Evolutionary conservation across 306 rosid species (phyloP).

Genomic region (Canavalia ensiformis): DNA sequence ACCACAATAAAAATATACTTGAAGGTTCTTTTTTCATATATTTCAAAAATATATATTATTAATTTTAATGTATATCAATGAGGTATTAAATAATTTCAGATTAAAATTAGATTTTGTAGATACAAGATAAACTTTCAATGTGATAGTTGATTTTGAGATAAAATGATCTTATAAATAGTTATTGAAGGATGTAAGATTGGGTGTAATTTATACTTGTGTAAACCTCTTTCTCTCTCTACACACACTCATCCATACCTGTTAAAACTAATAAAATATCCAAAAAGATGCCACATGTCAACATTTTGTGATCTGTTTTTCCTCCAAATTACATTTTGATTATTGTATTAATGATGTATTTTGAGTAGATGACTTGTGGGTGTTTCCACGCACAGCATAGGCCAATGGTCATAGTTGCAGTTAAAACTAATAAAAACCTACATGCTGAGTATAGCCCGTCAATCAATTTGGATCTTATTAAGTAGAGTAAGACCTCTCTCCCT

Average conservation of each 20-base stretch:
- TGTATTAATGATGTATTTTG: neutral
- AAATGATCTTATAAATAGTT: neutral
- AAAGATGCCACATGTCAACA: neutral
- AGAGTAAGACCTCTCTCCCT: conserved; percentile 10
- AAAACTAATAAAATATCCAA: neutral
- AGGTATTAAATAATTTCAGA: neutral
- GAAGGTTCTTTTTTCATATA: neutral
- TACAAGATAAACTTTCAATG: neutral
- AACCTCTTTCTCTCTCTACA: neutral
- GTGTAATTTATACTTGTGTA: neutral
- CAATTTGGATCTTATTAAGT: neutral
- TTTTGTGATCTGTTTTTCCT: neutral
- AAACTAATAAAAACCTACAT: conserved; percentile 12
- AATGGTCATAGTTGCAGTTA: neutral
- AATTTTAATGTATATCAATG: neutral
- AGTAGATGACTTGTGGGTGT: neutral
- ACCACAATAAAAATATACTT: neutral
- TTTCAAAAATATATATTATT: neutral
- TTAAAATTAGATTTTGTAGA: neutral
- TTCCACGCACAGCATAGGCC: neutral
- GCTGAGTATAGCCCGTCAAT: conserved; percentile 15
- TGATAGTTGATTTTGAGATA: neutral
- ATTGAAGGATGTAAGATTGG: neutral
- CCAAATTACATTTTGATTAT: neutral
- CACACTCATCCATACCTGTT: neutral